Evolutionary conservation across 106 monocot species (phyloP), one percentile per base, ranked within the genome.

Genomic region (Alisma plantagoaquatica): DNA sequence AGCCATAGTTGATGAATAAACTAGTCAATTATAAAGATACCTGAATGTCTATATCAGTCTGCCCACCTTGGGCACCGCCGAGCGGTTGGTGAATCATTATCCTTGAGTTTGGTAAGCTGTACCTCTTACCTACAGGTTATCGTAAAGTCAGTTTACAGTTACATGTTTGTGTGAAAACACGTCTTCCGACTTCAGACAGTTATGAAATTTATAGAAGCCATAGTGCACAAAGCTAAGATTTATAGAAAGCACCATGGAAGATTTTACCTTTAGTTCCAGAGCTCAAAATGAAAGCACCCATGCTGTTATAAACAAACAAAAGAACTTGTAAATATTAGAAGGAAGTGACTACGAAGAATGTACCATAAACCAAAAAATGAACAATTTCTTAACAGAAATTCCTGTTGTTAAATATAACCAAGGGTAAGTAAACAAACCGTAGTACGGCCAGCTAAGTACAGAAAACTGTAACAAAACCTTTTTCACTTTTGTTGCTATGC

Each of bases 51-150:
- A 86, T 76, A 50, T 92, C 86, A 57, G 82, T 76, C 66, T 82
- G 79, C 10, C 74, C 68, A 60, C 86, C 92, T 57, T 92, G 92
- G 32, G 82, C 75, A 53, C 86, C 86, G 41, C 86, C 86, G 46
- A 86, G 71, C 56, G 92, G 92, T 57, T 92, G 92, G 59, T 83
- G 92, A 66, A 92, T 92, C 92, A 92, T 92, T 56, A 92, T 86
- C 48, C 92, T 79, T 23, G 92, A 86, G 63, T 86, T 92, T 2
- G 92, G 92, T 63, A 92, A 64, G 47, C 92, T 86, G 60, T 74
- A 92, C 15, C 92, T 53, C 48, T 92, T 92, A 46, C 86, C 92
- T 92, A 66, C 32, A 72, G 2, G 17, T 48, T 5, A 5, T 18
- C 2, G 25, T 46, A n/a, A 16, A 17, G 18, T 46, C 10, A 2